Percentiles rank a stretch among this genome's conserved stretches.
Evolutionary conservation across 2,329 filamentous ascomycete genomes (phyloP).

Genomic region (Alternaria postmessia): DNA sequence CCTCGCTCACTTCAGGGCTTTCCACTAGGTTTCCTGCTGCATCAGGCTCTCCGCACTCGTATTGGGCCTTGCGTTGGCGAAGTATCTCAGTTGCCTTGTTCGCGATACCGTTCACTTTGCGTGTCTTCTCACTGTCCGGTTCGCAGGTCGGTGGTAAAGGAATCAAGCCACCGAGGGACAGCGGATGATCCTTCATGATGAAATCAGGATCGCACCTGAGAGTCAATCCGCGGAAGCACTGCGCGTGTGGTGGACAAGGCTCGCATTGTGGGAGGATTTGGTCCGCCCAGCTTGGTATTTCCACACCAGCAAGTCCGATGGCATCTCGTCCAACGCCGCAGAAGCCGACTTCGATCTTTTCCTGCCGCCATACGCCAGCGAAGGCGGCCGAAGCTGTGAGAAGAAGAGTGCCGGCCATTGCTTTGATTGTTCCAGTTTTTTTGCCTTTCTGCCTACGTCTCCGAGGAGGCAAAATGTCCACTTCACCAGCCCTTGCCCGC

Average conservation of each 20-base stretch:
- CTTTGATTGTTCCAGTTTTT: slow-evolving; percentile 62
- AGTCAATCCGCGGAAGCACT: slow-evolving; percentile 80
- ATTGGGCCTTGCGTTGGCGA: slow-evolving; percentile 83
- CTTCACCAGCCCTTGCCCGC: slow-evolving; percentile 64
- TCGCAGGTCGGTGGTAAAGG: slow-evolving; percentile 92
- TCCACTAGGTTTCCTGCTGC: slow-evolving; percentile 67
- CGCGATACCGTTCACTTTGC: slow-evolving; percentile 84
- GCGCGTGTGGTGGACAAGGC: slow-evolving; percentile 87
- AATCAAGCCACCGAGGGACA: slow-evolving; percentile 80
- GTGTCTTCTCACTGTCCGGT: slow-evolving; percentile 90
- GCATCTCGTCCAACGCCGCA: slow-evolving; percentile 79
- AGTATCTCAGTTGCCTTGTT: slow-evolving; percentile 88
- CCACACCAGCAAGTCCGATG: slow-evolving; percentile 65
- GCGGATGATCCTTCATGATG: slow-evolving; percentile 81
- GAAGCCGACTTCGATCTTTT: slow-evolving; percentile 96
- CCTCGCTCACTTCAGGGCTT: slow-evolving; percentile 71
- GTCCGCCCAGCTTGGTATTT: slow-evolving; percentile 76
- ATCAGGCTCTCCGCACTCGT: slow-evolving; percentile 82
- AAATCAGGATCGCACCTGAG: slow-evolving; percentile 88
- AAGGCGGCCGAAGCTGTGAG: slow-evolving; percentile 75
- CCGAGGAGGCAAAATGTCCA: slow-evolving; percentile 57
- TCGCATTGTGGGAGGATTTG: slow-evolving; percentile 83
- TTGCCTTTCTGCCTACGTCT: slow-evolving; percentile 44
- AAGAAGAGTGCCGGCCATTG: slow-evolving; percentile 75
- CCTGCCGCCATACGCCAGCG: slow-evolving; percentile 85